These are phyloP conservation scores for Orychophragmus violaceus DNA, from an alignment of 345 rosid genomes.

Conservation along the genomic window DNA sequence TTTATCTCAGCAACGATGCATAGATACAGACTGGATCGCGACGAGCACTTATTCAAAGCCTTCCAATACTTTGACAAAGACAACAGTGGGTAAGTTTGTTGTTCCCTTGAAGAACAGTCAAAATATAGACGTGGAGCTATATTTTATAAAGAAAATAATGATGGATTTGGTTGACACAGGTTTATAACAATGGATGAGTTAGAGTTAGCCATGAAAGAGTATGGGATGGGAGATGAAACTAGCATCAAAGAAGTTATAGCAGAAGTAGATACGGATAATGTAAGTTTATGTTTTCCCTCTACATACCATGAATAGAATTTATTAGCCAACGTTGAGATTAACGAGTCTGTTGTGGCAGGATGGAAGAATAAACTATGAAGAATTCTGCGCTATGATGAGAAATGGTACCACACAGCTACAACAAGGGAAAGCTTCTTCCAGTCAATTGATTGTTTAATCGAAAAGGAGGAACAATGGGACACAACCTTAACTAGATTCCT, in stretches of 20 bases:
- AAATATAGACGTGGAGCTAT: neutral
- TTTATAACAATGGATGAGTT: slow-evolving; percentile 73
- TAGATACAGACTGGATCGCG: slow-evolving; percentile 54
- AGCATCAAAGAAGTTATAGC: slow-evolving; percentile 67
- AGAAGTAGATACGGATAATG: slow-evolving; percentile 83
- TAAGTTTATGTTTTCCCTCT: slow-evolving; percentile 26
- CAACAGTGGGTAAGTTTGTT: slow-evolving; percentile 47
- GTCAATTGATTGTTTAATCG: neutral
- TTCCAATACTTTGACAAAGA: slow-evolving; percentile 76
- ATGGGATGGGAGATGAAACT: slow-evolving; percentile 73
- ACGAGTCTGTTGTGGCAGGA: neutral
- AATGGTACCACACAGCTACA: neutral
- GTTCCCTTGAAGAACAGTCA: too few relatives aligned
- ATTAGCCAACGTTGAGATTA: neutral
- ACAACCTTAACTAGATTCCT: neutral
- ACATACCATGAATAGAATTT: neutral
- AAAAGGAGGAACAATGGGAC: neutral
- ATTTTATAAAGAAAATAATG: neutral
- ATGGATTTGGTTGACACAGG: slow-evolving; percentile 24
- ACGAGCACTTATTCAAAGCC: slow-evolving; percentile 69
- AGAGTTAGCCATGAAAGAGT: slow-evolving; percentile 73
- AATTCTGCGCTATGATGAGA: slow-evolving; percentile 2
- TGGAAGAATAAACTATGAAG: slow-evolving; percentile 9
- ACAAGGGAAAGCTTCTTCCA: neutral
- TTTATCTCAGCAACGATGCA: slow-evolving; percentile 85